These are phyloP conservation scores for Pouteria campechiana DNA, from an alignment of 179 eudicot genomes.

Conservation along the genomic window DNA sequence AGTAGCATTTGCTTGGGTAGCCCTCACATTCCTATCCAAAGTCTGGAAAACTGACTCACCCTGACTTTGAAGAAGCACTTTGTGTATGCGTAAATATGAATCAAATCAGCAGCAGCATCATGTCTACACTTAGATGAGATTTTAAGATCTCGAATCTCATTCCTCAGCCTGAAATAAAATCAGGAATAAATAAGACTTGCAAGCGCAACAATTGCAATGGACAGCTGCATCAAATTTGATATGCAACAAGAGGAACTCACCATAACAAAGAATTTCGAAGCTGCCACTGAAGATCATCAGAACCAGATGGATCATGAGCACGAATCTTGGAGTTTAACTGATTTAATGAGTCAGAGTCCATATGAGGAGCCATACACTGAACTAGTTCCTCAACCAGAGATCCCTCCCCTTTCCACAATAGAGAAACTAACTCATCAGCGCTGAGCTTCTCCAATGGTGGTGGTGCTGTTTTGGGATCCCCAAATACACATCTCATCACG, in stretches of 20 bases:
- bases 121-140: constrained; percentile 74
- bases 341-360: constrained; percentile 42
- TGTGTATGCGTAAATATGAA: constrained; percentile 88
- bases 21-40: neutral
- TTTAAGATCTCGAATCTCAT: constrained; percentile 87
- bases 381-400: constrained; percentile 79
- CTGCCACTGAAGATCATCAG: constrained; percentile 48
- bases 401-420: constrained; percentile 80
- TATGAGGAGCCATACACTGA: constrained; percentile 63
- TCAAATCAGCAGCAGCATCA: constrained; percentile 98
- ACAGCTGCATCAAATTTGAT: no score
- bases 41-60: constrained; percentile 32
- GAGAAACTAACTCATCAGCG: constrained; percentile 60
- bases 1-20: no score
- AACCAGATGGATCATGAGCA: constrained; percentile 68
- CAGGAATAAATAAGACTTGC: neutral
- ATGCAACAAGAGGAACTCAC: constrained; percentile 23
- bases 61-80: constrained; percentile 60
- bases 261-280: constrained; percentile 78
- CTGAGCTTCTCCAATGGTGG: constrained; percentile 84
- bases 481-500: constrained; percentile 84
- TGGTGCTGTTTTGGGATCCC: constrained; percentile 93
- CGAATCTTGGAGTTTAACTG: constrained; percentile 59
- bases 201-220: neutral
- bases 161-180: constrained; percentile 61